These are phyloP conservation scores for Verticillium albo-atrum DNA, from an alignment of 2,329 filamentous ascomycete species.

Conservation along the genomic window DNA sequence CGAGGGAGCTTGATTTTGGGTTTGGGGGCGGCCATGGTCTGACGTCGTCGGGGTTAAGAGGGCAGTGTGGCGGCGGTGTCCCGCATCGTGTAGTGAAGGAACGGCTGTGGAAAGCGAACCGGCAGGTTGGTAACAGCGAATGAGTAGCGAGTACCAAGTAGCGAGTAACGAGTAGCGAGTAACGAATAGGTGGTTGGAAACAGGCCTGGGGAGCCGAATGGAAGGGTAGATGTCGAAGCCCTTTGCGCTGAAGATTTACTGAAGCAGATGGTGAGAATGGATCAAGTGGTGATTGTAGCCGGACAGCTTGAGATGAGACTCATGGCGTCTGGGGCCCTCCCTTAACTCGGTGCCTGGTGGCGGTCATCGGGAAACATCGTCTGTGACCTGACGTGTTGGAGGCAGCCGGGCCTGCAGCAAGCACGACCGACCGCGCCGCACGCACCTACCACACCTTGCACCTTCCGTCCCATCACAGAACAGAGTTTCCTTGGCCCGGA, in stretches of 20 bases:
- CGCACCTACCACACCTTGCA: background rate
- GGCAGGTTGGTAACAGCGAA: background rate
- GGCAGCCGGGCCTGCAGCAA: background rate
- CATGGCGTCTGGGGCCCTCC: background rate
- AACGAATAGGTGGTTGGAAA: too few relatives aligned
- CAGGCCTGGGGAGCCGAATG: background rate
- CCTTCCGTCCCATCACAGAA: background rate
- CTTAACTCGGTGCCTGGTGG: background rate
- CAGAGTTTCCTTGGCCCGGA: background rate
- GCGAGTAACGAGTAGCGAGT: too few relatives aligned
- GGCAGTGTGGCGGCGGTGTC: background rate
- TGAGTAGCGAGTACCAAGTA: background rate
- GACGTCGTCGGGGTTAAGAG: slow-evolving; percentile 4
- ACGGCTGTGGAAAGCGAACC: background rate
- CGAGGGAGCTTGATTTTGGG: slow-evolving; percentile 11
- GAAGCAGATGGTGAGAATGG: background rate
- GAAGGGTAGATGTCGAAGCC: background rate
- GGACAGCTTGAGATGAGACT: background rate
- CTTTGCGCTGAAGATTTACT: background rate
- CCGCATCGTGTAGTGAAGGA: background rate
- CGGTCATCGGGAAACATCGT: background rate
- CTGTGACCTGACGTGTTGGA: background rate
- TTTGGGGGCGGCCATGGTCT: slow-evolving; percentile 20
- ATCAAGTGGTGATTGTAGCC: background rate
- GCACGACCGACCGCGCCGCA: background rate